Conservation (phyloP, 345 rosid genomes). For the Chamaenerion angustifolium region DNA sequence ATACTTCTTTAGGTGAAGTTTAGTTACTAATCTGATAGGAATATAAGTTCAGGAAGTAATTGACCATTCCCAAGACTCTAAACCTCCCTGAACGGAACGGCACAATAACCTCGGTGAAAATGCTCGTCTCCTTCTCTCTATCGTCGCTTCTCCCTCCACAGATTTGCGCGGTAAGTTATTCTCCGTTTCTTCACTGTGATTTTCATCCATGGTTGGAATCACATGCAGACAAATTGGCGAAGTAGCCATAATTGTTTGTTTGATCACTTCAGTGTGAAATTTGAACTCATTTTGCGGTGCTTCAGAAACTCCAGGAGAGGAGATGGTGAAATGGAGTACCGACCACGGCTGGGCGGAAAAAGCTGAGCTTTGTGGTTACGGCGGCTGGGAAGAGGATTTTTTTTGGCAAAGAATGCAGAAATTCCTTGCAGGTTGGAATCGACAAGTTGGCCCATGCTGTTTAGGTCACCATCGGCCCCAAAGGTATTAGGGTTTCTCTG, state of each 20-base stretch:
- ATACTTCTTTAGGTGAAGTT: too few species aligned
- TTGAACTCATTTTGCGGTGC: background rate
- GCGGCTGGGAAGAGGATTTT: constrained; percentile 65
- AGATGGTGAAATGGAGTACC: constrained; percentile 12
- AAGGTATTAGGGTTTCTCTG: constrained; percentile 28
- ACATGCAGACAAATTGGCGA: background rate
- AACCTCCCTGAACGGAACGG: too few species aligned
- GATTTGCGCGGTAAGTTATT: background rate
- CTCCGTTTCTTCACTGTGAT: background rate
- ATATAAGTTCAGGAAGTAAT: too few species aligned
- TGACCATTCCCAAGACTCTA: too few species aligned
- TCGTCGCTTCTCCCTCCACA: constrained; percentile 1
- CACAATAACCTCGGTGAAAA: background rate
- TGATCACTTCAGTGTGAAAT: too few species aligned
- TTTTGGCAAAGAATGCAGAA: constrained; percentile 55
- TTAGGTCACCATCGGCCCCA: constrained; percentile 71
- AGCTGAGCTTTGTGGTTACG: constrained; percentile 32
- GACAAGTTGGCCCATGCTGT: constrained; percentile 88
- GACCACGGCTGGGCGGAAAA: constrained; percentile 7
- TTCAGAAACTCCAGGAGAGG: constrained; percentile 11
- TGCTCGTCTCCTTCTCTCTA: constrained; percentile 5
- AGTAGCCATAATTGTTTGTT: too few species aligned
- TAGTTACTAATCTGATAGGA: too few species aligned
- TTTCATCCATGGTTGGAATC: constrained; percentile 9
- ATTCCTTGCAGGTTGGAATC: constrained; percentile 65